Evolutionary conservation across 768 basidiomycete species (phyloP), one percentile per base, ranked within the genome.

Genomic region (Pulveroboletus sp.): DNA sequence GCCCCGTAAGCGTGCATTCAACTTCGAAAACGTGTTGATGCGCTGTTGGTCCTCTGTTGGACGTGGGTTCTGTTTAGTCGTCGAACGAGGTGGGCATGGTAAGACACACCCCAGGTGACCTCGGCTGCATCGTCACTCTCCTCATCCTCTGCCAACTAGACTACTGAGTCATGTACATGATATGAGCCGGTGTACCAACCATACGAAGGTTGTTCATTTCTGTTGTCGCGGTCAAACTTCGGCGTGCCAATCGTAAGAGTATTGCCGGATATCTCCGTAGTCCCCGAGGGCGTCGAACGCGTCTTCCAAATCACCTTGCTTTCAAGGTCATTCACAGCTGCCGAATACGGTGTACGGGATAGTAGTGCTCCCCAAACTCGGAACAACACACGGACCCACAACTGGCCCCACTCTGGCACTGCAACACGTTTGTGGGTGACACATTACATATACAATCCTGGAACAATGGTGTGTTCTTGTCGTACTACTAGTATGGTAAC

Each of bases 11-110:
- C 93, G 82, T 8, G 83, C 84, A 60, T 95, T 96, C 32, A 94
- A 75, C 66, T 92, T 94, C 0, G 93, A 95, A 66, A 97, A 96
- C 0, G 81, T 76, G 70, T 86, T 95, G 71, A 97, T 97, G 24
- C 82, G 81, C 57, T 93, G 84, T 67, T 97, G 93, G 66, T 93
- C 91, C 75, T 82, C 81, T 86, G 59, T 19, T 16, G 14, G 26
- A 19, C 11, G 11, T 14, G 5, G 31, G 10, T 11, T 10, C 6
- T 12, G 27, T 16, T 42, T 26, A 42, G 20, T 10, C 20, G 17
- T 39, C 20, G 22, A 22, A 35, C 17, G 12, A 20, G 24, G 8
- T 12, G 20, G 6, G 34, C 11, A 19, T 13, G 16, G 35, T 23
- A 13, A 39, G 32, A 27, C 76, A 53, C 52, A 89, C 89, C 89